Percentiles rank a stretch among this genome's conserved stretches.
Conservation (phyloP, 352 stramenopile genomes). For the Phytophthora lateralis region DNA sequence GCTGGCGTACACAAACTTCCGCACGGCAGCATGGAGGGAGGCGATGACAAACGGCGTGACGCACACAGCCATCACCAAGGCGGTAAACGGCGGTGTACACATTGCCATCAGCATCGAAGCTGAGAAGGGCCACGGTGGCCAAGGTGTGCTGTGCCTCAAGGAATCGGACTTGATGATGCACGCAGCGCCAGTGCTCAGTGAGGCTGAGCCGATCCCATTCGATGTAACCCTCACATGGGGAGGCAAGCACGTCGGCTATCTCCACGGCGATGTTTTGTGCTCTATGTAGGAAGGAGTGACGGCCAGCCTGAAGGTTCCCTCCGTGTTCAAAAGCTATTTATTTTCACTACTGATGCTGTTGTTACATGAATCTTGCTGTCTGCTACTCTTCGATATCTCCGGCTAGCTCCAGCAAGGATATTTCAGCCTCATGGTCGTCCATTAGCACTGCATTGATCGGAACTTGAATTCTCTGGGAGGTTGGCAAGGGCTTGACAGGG, state of each 20-base stretch:
- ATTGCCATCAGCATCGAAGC: conserved; percentile 74
- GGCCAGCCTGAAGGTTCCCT: conserved; percentile 1
- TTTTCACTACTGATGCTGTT: conserved; percentile 15
- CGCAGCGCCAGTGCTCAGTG: conserved; percentile 44
- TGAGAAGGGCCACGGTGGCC: conserved; percentile 59
- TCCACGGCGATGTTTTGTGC: conserved; percentile 54
- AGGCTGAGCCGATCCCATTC: conserved; percentile 63
- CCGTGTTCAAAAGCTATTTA: conserved; percentile 27
- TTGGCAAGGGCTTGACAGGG: conserved; percentile 8
- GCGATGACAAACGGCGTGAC: conserved; percentile 59
- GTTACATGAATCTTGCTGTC: neutral
- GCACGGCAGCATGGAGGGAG: conserved; percentile 63
- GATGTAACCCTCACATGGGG: conserved; percentile 76
- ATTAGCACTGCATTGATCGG: neutral
- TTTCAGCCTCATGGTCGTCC: conserved; percentile 15
- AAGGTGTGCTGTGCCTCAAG: conserved; percentile 73
- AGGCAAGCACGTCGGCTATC: conserved; percentile 66
- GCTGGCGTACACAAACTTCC: conserved; percentile 77
- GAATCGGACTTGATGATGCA: conserved; percentile 57
- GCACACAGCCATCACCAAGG: conserved; percentile 71
- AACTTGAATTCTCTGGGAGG: neutral
- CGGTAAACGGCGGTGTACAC: conserved; percentile 70
- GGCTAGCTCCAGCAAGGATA: conserved; percentile 67
- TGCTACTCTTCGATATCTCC: conserved; percentile 12
- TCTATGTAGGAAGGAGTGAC: conserved; percentile 34